Base-by-base conservation (phyloP, 345 rosid species). In the Gossypium raimondii region DNA sequence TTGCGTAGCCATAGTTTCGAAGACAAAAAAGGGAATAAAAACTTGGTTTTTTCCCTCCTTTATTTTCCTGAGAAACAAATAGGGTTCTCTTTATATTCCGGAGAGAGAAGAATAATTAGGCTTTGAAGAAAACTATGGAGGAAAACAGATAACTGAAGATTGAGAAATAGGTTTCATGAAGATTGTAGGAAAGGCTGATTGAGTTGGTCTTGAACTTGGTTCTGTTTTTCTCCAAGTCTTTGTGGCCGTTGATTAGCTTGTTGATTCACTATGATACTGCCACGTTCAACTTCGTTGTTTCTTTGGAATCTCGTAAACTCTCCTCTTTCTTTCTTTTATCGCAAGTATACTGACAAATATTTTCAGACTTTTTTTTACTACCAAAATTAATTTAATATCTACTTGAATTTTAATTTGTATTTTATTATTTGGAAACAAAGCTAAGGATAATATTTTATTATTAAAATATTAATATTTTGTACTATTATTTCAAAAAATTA, bases 1-100 rank as follows among this genome's bases (percentile, higher is more conserved):
- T 57, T 77, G 77, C 52, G 93, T 79, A 77, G 97, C 55, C 76
- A 64, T 67, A 67, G 25, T 47, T 47, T 47, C 25, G 6, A 22
- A 22, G 27, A 13, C 7, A 47, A 13, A 20, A 0, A 44, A 34
- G 41, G 41, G 41, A 2, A 45, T 63, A 7, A 67, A 12, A 67
- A 20, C 5, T 66, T 12, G 34, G 7, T 3, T 67, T 67, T 67
- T 24, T 18, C 41, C n/a, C 8, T 24, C 1, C 41, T 47, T 17
- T 22, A 10, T 57, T 47, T 47, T 1, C 55, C 38, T 12, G 55
- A 7, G 38, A 67, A 67, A 66, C 70, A 66, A 65, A 66, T 24
- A 41, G 16, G 50, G 22, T 48, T 11, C 52, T 48, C 14, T 48
- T 12, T 48, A 52, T 63, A 10, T 63, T 38, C 47, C 52, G 0